Conservation (phyloP, 192 early-diverging fungal genomes). For the Helicostylum pulchrum region DNA sequence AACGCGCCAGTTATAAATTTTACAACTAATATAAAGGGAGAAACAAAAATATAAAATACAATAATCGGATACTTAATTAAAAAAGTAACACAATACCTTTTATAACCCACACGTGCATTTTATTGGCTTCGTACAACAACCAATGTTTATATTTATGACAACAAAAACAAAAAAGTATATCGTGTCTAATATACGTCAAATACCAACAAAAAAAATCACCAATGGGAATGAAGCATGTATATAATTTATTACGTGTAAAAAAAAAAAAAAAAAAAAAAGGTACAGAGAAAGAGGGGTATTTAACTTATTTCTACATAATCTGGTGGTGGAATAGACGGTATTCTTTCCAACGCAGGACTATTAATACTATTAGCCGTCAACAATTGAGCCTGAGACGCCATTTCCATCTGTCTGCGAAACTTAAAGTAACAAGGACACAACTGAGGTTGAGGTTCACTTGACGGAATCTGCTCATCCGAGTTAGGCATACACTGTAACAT, state of each 20-base stretch:
- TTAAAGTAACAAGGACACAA: slow-evolving; percentile 23
- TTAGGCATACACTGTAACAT: slow-evolving; percentile 16
- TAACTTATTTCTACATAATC: slow-evolving; percentile 22
- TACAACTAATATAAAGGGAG: too few relatives aligned
- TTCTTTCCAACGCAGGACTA: slow-evolving; percentile 10
- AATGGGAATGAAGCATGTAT: too few relatives aligned
- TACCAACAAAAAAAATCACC: too few relatives aligned
- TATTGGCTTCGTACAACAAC: too few relatives aligned
- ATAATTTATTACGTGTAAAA: too few relatives aligned
- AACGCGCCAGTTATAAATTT: too few relatives aligned
- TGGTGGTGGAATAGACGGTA: slow-evolving; percentile 30
- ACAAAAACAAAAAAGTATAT: too few relatives aligned
- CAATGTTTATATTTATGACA: slow-evolving; percentile 2
- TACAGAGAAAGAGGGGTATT: slow-evolving; percentile 16
- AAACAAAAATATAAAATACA: too few relatives aligned
- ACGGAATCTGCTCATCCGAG: not conserved
- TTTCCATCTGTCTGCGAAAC: slow-evolving; percentile 23
- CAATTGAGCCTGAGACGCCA: slow-evolving; percentile 15
- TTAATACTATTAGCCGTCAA: not conserved
- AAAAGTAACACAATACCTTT: too few relatives aligned
- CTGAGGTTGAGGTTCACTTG: not conserved
- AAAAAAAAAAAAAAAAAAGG: slow-evolving; percentile 3
- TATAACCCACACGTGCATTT: too few relatives aligned
- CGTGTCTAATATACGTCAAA: too few relatives aligned
- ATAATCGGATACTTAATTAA: too few relatives aligned